Conservation (phyloP, 441 rosid genomes). For the Dalechampia spathulata region DNA sequence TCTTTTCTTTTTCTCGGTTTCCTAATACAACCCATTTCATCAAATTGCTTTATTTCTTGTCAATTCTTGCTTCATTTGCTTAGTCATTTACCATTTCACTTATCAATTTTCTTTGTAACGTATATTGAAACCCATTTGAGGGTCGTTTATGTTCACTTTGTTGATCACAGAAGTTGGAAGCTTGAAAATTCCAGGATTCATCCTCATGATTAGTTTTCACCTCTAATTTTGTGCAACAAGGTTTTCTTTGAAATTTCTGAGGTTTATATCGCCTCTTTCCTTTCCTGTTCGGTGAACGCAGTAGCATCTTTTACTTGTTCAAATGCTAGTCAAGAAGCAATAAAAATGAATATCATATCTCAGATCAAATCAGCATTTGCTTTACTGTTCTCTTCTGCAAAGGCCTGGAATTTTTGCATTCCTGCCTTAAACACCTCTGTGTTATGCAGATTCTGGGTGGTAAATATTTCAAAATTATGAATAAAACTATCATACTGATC, state of each 20-base stretch:
- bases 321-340: background rate
- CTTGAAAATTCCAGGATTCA: background rate
- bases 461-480: background rate
- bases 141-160: background rate
- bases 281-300: background rate
- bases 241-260: background rate
- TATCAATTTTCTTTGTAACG: background rate
- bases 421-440: too few species aligned
- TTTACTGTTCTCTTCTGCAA: too few species aligned
- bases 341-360: background rate
- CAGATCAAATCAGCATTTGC: too few species aligned
- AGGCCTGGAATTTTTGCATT: too few species aligned
- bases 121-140: conserved; percentile 9
- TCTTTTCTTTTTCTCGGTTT: conserved; percentile 3
- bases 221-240: background rate
- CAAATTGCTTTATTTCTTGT: conserved; percentile 1
- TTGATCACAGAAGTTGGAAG: background rate
- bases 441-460: background rate
- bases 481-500: too few species aligned
- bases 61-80: conserved; percentile 5
- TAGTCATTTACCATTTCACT: background rate
- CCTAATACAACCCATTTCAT: conserved; percentile 1
- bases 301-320: background rate
- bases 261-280: background rate
- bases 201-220: background rate